phyloP scores from a whole-genome alignment of 2,329 filamentous ascomycete genomes.

The Scedosporium minutisporum region DNA sequence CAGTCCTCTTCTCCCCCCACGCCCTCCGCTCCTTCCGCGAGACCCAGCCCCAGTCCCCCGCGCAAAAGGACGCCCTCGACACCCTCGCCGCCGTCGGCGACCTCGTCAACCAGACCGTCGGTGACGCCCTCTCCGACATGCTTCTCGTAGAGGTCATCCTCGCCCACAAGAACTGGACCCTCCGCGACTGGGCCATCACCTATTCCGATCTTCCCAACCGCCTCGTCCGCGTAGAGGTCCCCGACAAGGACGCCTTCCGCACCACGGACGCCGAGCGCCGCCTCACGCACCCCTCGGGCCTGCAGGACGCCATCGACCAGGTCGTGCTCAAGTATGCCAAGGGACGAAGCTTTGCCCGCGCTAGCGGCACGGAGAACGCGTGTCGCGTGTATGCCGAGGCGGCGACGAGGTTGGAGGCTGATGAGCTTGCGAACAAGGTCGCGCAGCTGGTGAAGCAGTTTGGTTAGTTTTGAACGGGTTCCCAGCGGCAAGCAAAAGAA shows the following conservation, averaged over 20 bases:
- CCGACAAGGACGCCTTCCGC: conserved; percentile 79
- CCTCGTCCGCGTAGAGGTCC: conserved; percentile 85
- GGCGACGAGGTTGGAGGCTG: conserved; percentile 76
- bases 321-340: conserved; percentile 84
- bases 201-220: conserved; percentile 93
- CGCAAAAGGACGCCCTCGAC: conserved; percentile 81
- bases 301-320: conserved; percentile 79
- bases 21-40: conserved; percentile 70
- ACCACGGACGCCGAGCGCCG: conserved; percentile 88
- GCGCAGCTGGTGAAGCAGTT: conserved; percentile 61
- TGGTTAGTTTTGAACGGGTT: conserved; percentile 13
- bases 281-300: conserved; percentile 66
- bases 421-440: conserved; percentile 81
- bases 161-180: conserved; percentile 85
- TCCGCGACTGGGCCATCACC: conserved; percentile 83
- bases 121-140: conserved; percentile 92
- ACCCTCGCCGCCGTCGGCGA: conserved; percentile 75
- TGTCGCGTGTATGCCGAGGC: conserved; percentile 95
- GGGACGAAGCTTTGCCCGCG: conserved; percentile 81
- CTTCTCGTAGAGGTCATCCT: conserved; percentile 93
- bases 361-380: conserved; percentile 91
- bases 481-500: neutral
- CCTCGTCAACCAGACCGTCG: conserved; percentile 96
- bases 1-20: conserved; percentile 82
- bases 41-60: conserved; percentile 78